Evolutionary conservation across 2,329 filamentous ascomycete species (phyloP).

Genomic region (Orbilia ellipsospora): DNA sequence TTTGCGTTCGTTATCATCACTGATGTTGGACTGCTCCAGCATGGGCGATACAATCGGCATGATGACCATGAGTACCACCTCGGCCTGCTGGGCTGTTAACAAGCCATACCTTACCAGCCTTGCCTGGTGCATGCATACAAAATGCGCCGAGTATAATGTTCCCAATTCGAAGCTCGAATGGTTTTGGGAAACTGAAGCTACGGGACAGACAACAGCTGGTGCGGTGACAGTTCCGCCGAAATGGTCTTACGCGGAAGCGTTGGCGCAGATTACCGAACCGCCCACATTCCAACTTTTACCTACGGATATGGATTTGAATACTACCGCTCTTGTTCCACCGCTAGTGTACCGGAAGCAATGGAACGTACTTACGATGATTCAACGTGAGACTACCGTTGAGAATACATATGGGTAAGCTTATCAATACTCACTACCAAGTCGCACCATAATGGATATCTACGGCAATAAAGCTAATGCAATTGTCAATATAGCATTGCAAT

Average conservation of each 20-base stretch:
- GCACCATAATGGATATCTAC: background rate
- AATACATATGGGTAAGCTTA: conserved; percentile 57
- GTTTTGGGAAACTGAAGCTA: conserved; percentile 58
- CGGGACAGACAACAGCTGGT: conserved; percentile 45
- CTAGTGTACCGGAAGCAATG: conserved; percentile 27
- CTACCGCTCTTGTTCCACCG: conserved; percentile 54
- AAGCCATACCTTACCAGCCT: conserved; percentile 58
- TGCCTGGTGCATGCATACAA: conserved; percentile 60
- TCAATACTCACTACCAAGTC: too few species aligned
- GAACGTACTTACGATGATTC: conserved; percentile 13
- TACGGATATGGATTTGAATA: conserved; percentile 53
- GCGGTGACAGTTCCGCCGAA: conserved; percentile 56
- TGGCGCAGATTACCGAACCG: conserved; percentile 48
- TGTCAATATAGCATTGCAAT: conserved; percentile 58
- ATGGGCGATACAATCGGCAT: conserved; percentile 18
- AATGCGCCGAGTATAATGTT: conserved; percentile 56
- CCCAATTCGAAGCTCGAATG: conserved; percentile 57
- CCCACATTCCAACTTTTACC: conserved; percentile 31
- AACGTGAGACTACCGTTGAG: conserved; percentile 37
- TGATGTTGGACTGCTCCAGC: conserved; percentile 27
- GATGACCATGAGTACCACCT: conserved; percentile 42
- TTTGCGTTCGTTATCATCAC: background rate
- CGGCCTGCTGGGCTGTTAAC: conserved; percentile 56
- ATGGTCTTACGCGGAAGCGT: conserved; percentile 58
- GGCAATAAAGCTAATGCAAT: too few species aligned